Evolutionary conservation across 192 early-diverging fungal species (phyloP).

Genomic region (Backusella sp.): DNA sequence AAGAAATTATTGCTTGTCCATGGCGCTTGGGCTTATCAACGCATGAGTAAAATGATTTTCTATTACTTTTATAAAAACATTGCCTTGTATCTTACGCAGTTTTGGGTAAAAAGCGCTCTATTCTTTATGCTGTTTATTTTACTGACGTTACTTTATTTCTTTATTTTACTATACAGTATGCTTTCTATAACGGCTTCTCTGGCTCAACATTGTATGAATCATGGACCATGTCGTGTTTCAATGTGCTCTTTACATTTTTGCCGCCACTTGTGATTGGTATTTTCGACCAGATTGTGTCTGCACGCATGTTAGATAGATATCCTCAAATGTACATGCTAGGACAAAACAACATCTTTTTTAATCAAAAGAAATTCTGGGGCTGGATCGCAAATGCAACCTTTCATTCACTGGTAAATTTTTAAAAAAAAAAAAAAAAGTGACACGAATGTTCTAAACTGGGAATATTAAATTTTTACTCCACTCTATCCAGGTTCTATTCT

Average conservation of each 20-base stretch:
- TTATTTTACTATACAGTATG: constrained; percentile 38
- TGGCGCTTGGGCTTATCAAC: constrained; percentile 95
- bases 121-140: background rate
- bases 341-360: constrained; percentile 73
- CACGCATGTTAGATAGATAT: constrained; percentile 92
- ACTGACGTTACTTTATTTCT: background rate
- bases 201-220: constrained; percentile 98
- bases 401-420: constrained; percentile 72
- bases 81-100: constrained; percentile 95
- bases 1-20: constrained; percentile 95
- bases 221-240: constrained; percentile 95
- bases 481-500: constrained; percentile 60
- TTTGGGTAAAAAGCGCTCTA: constrained; percentile 62
- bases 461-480: constrained; percentile 3
- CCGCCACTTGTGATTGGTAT: constrained; percentile 94
- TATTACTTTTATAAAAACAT: constrained; percentile 99
- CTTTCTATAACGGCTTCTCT: constrained; percentile 93
- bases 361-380: constrained; percentile 85
- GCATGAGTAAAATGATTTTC: constrained; percentile 92
- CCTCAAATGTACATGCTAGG: constrained; percentile 95
- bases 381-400: constrained; percentile 91
- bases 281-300: constrained; percentile 93
- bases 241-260: constrained; percentile 91
- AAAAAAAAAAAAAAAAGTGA: background rate
- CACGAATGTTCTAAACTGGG: background rate